Evolutionary conservation across 306 rosid species (phyloP), one percentile per base, ranked within the genome.

Genomic region (Citrullus amarus): DNA sequence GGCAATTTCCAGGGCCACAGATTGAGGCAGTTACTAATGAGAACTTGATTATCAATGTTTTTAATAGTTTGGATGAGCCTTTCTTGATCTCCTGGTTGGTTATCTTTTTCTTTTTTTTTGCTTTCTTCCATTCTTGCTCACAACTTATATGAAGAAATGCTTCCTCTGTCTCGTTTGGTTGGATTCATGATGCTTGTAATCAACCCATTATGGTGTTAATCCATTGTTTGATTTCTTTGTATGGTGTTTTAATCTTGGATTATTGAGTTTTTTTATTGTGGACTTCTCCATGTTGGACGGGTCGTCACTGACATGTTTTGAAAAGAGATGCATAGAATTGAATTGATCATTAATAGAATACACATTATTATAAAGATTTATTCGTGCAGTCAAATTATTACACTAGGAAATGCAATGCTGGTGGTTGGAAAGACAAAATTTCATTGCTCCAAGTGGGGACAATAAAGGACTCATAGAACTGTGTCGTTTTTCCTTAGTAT

Each of bases 1-100:
- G 97, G 79, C 93, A 91, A 73, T 93, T 93, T 80, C 98, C 98
- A 79, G 97, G 98, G 60, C 98, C 98, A 16, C 91, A 82, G 86
- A 91, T 93, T 8, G 93, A 91, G 36, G 86, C 88, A 4, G 92
- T 87, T 48, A 93, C 98, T 79, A 93, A 93, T 63, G 98, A 93
- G 79, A 93, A 93, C 78, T 85, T 93, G 88, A 93, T 93, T 80
- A 28, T 91, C 84, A 91, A 62, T 82, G 92, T 93, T 43, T 85
- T 81, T 86, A 93, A 93, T 54, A 86, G 89, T 85, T 87, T 93
- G 90, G 91, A 91, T 56, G 97, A 93, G 82, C 97, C 98, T 80
- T 90, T 91, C 75, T 96, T 93, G 75, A 51, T 93, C 71, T 86
- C 98, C 25, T 93, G 98, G 98, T 90, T 79, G 75, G 89, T 81